A percentile compares a stretch with the other conserved stretches of the same genome.
Conservation (phyloP, 371 early-diverging fungal genomes). For the Mortierella sp. region DNA sequence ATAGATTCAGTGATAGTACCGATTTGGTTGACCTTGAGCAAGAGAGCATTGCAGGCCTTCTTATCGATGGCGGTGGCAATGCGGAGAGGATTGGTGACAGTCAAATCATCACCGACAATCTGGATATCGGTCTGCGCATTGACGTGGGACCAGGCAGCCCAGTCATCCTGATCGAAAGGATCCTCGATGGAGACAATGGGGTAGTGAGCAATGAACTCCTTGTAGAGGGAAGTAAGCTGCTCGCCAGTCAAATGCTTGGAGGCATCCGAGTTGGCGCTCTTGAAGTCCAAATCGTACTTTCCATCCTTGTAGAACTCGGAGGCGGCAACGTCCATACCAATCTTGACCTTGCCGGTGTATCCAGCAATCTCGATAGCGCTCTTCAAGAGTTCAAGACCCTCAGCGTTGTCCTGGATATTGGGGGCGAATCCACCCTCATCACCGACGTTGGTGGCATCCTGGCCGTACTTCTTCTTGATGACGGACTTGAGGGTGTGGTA, state of each 20-base stretch:
- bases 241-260: constrained; percentile 80
- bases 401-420: constrained; percentile 96
- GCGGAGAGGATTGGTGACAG: constrained; percentile 98
- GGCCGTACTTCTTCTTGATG: constrained; percentile 98
- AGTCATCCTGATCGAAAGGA: constrained; percentile 99
- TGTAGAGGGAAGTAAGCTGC: constrained; percentile 90
- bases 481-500: constrained; percentile 95
- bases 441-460: constrained; percentile 98
- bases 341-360: constrained; percentile 94
- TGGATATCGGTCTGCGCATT: constrained; percentile 77
- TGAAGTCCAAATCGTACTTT: constrained; percentile 97
- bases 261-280: constrained; percentile 90
- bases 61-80: constrained; percentile 92
- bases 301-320: constrained; percentile 97
- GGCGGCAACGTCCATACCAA: constrained; percentile 99
- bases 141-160: constrained; percentile 91
- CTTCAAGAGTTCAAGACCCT: constrained; percentile 95
- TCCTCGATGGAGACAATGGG: constrained; percentile 99
- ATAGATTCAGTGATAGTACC: constrained; percentile 98
- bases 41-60: constrained; percentile 95
- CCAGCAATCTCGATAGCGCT: constrained; percentile 93
- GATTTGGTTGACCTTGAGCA: constrained; percentile 99
- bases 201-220: constrained; percentile 87
- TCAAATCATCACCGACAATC: constrained; percentile 99
- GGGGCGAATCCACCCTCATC: constrained; percentile 99